A percentile compares a stretch with the other conserved stretches of the same genome.
phyloP scores from a whole-genome alignment of 106 monocot genomes.

The Dactylorhiza incarnata region DNA sequence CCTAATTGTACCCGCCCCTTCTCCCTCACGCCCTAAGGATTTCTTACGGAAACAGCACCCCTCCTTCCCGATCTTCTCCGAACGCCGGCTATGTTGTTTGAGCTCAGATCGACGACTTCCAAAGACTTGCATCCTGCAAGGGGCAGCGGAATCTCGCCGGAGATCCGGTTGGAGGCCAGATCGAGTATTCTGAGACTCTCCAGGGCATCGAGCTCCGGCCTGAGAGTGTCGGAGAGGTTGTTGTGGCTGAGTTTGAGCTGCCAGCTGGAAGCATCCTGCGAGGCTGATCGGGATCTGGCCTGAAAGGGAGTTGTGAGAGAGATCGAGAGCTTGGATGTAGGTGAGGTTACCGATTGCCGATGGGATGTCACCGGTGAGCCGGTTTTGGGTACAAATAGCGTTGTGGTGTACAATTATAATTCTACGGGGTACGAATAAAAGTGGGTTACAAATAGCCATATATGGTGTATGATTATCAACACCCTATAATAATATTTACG shows the following conservation, averaged over 20 bases:
- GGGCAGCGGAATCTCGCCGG: conserved; percentile 93
- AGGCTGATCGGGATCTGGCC: conserved; percentile 67
- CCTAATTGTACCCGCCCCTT: no score
- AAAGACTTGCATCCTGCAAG: conserved; percentile 84
- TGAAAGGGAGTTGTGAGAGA: conserved; percentile 58
- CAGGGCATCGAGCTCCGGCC: conserved; percentile 73
- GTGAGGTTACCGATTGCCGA: conserved; percentile 79
- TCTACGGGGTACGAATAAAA: no score
- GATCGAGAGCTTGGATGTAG: conserved; percentile 69
- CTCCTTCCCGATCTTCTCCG: no score
- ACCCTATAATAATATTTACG: no score
- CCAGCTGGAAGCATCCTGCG: conserved; percentile 84
- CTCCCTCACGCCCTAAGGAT: no score
- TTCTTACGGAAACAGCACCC: no score
- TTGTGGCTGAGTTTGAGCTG: conserved; percentile 69
- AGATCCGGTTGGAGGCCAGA: conserved; percentile 47
- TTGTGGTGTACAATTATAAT: no score
- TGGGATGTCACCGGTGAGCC: conserved; percentile 61
- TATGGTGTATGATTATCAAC: no score
- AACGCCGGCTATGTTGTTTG: conserved; percentile 57
- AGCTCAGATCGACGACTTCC: conserved; percentile 62
- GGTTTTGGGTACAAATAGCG: no score
- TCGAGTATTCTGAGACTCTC: conserved; percentile 73
- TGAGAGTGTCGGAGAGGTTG: conserved; percentile 66
- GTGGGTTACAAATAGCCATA: no score